A percentile compares a stretch with the other conserved stretches of the same genome.
These are phyloP conservation scores for Rhipidocladum racemiflorum DNA, from an alignment of 176 grass and related monocot species.

Conservation along the genomic window DNA sequence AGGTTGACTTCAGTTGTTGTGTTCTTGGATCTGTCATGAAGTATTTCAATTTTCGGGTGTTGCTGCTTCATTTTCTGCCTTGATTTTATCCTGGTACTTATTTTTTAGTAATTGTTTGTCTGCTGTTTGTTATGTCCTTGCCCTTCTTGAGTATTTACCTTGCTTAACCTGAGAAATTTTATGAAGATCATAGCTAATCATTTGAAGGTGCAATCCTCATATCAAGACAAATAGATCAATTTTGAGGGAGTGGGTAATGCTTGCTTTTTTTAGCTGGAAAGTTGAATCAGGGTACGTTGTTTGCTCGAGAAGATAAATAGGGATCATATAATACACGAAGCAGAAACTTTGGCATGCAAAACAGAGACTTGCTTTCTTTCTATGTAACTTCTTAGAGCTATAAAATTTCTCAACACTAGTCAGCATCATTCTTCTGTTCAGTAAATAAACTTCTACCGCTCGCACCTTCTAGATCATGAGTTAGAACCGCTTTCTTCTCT, in stretches of 20 bases:
- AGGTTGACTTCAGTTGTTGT: neutral
- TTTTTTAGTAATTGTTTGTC: neutral
- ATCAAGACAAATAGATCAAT: too few relatives aligned
- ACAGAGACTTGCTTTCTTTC: too few relatives aligned
- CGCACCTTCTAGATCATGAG: neutral
- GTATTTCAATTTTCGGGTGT: neutral
- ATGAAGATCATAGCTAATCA: neutral
- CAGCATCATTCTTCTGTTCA: slow-evolving; percentile 7
- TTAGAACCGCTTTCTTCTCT: neutral
- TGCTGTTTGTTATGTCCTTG: neutral
- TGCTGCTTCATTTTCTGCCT: neutral
- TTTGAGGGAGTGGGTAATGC: too few relatives aligned
- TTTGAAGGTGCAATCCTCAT: too few relatives aligned
- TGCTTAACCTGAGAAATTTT: neutral
- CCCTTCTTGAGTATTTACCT: too few relatives aligned
- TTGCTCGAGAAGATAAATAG: too few relatives aligned
- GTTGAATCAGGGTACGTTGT: too few relatives aligned
- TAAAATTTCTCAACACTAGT: slow-evolving; percentile 16
- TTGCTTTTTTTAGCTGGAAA: too few relatives aligned
- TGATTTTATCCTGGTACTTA: neutral
- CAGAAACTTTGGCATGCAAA: too few relatives aligned
- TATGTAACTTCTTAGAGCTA: neutral
- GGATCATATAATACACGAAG: too few relatives aligned
- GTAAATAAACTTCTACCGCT: slow-evolving; percentile 19
- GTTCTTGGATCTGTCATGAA: slow-evolving; percentile 2